Conservation (phyloP, 495 filamentous ascomycete species). For the Pyronema omphalodes region DNA sequence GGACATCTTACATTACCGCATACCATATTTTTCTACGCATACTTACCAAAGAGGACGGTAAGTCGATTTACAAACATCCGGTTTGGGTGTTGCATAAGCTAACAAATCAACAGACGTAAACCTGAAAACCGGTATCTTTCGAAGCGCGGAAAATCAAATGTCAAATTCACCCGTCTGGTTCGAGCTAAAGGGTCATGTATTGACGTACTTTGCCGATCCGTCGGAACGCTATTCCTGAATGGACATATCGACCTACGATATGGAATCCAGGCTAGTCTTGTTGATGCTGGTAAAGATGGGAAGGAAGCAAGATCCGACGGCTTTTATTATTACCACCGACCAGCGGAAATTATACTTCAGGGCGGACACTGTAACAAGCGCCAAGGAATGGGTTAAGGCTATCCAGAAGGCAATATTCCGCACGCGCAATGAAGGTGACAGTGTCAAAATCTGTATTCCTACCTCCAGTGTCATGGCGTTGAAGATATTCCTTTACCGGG, state of each 20-base stretch:
- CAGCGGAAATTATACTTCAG: slow-evolving; percentile 72
- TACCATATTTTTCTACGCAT: slow-evolving; percentile 90
- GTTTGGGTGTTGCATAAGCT: neutral
- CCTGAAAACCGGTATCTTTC: slow-evolving; percentile 76
- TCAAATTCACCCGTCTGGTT: slow-evolving; percentile 87
- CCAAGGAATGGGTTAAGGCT: slow-evolving; percentile 93
- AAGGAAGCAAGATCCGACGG: slow-evolving; percentile 53
- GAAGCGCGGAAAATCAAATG: slow-evolving; percentile 79
- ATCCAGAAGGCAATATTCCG: slow-evolving; percentile 90
- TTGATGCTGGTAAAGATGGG: slow-evolving; percentile 28
- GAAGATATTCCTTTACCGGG: slow-evolving; percentile 85
- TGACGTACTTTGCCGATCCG: slow-evolving; percentile 78
- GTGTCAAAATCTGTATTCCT: slow-evolving; percentile 86
- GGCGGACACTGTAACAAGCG: slow-evolving; percentile 72
- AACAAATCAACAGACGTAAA: slow-evolving; percentile 38
- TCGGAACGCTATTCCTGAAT: slow-evolving; percentile 72
- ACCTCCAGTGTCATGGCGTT: slow-evolving; percentile 77
- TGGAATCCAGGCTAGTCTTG: slow-evolving; percentile 63
- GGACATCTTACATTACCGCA: slow-evolving; percentile 93
- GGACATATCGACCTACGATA: slow-evolving; percentile 87
- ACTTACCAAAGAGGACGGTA: slow-evolving; percentile 77
- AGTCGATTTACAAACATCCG: slow-evolving; percentile 14
- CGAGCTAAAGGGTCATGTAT: slow-evolving; percentile 77
- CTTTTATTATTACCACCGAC: slow-evolving; percentile 65
- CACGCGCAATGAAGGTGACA: slow-evolving; percentile 90